Evolutionary conservation across 768 basidiomycete species (phyloP), one percentile per base, ranked within the genome.

Genomic region (Podaxis sp.): DNA sequence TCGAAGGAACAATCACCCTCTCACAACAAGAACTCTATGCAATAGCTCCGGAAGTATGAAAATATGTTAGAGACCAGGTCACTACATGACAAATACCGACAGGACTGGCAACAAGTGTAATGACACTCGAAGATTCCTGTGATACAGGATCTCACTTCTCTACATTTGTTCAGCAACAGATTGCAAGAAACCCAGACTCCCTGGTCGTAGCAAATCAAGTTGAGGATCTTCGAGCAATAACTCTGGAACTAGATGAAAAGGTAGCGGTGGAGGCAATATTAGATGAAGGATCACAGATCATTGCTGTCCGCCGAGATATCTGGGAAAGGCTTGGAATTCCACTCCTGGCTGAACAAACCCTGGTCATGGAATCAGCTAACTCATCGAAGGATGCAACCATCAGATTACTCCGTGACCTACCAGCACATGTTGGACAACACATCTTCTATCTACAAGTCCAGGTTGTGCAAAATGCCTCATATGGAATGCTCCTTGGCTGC

Each of bases 361-460:
- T 71, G 61, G 15, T 52, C 15, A 68, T 71, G 63, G 63, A 71
- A 36, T 67, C 67, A 11, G 68, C 68, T 1, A 69, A 71, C 28
- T 19, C 24, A 1, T 49, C 63, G 0, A 65, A 39, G 11, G 55
- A 66, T 24, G 24, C 40, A 0, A 69, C 69, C 0, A 64, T 67
- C 13, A 69, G 69, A 1, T 61, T 70, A 6, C 28, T 69, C 2
- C 65, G 46, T 2, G 61, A 71, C 22, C 48, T 71, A 4, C 46
- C 49, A 36, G 57, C 68, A 5, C 38, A 48, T 7, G 58, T 71
- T 6, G 69, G 69, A 3, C 56, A 63, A 3, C 52, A 51, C 3
- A 46, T n/a, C n/a, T n/a, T n/a, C n/a, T n/a, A n/a, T n/a, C n/a
- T n/a, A n/a, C n/a, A n/a, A n/a, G n/a, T n/a, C 48, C 26, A 68